Evolutionary conservation across 495 filamentous ascomycete genomes (phyloP), one percentile per base, ranked within the genome.

Genomic region (Lophiostoma macrostomum): DNA sequence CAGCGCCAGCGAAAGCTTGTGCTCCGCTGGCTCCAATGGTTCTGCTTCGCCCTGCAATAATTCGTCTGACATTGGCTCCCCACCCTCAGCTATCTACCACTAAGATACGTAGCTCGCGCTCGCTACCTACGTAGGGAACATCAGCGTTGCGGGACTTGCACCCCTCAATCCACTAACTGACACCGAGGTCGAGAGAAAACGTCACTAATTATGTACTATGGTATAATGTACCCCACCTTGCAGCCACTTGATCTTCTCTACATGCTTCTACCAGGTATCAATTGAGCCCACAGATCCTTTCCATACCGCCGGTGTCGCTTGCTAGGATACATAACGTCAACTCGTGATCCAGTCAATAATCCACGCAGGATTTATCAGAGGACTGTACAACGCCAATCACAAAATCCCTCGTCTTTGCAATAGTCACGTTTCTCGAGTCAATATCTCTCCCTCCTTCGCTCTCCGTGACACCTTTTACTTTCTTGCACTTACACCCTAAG

Each of bases 11-110:
- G 37, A 50, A 13, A 7, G 34, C 46, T 39, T 42, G 53, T 44
- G 43, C 36, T 45, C 36, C 38, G 53, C 38, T 50, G 30, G 53
- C 46, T 38, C 45, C 53, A 57, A 49, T 43, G 44, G 50, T 22
- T 34, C 36, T 22, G 20, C 23, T 24, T 44, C 36, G 53, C 11
- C 43, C 32, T n/a, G 11, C 53, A 49, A 49, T 41, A 23, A 11
- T 13, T 4, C n/a, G 8, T 13, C 2, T 49, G n/a, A 25, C 53
- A 57, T 57, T 57, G 53, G 53, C 36, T 48, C 29, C 13, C 31
- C n/a, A 16, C 34, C 8, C 10, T 27, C 18, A 24, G 16, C 34
- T 43, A 29, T 31, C 16, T 1, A 8, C 16, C 7, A 36, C 44
- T 50, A 57, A 31, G 14, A 42, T 2, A 12, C 28, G 29, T 27